Evolutionary conservation across 345 rosid genomes (phyloP).

Genomic region (Geranium brycei): DNA sequence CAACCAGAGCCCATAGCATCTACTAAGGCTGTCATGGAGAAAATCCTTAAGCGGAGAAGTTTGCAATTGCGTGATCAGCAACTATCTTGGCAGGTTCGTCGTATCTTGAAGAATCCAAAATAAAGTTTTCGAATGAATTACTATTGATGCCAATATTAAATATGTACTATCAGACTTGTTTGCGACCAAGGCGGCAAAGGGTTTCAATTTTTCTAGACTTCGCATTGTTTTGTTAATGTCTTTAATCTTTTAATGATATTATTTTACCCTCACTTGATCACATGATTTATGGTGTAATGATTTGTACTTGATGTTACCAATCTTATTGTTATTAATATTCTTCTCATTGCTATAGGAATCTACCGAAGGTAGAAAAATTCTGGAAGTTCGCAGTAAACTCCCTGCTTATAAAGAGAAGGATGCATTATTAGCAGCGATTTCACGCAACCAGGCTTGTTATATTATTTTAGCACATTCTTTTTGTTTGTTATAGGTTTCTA

Average conservation of each 20-base stretch:
- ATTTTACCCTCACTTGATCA: too few species aligned
- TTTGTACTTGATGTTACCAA: too few species aligned
- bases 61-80: constrained; percentile 55
- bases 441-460: constrained; percentile 53
- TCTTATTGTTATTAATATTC: not conserved
- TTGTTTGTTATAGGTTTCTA: not conserved
- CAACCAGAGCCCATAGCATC: constrained; percentile 44
- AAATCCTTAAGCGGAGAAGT: constrained; percentile 41
- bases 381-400: constrained; percentile 55
- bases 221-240: too few species aligned
- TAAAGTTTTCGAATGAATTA: not conserved
- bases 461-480: not conserved
- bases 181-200: not conserved
- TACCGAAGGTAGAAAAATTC: constrained; percentile 47
- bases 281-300: too few species aligned
- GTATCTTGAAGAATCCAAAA: constrained; percentile 9
- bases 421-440: constrained; percentile 43
- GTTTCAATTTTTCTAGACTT: too few species aligned
- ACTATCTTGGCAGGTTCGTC: constrained; percentile 64
- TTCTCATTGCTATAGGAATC: constrained; percentile 35
- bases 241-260: too few species aligned
- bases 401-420: constrained; percentile 78
- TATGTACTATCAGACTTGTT: not conserved
- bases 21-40: constrained; percentile 34
- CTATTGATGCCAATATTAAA: not conserved